Evolutionary conservation across 768 basidiomycete species (phyloP).

Genomic region (Fomitopsis pulvina): DNA sequence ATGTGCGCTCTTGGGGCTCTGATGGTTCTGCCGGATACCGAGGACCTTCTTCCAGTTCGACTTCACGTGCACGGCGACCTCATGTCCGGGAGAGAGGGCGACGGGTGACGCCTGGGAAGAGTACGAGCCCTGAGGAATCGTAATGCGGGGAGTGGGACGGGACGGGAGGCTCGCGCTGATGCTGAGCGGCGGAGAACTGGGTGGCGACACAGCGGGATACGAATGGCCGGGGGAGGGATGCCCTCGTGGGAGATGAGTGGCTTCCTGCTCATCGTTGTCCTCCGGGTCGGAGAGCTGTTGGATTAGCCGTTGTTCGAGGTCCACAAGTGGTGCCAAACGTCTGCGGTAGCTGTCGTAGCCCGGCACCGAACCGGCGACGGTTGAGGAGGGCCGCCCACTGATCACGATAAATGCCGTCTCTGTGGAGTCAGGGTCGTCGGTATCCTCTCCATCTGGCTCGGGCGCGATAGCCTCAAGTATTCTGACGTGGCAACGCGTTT

Average conservation of each 20-base stretch:
- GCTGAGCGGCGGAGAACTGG: constrained; percentile 1
- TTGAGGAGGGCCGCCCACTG: constrained; percentile 41
- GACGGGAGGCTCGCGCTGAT: constrained; percentile 3
- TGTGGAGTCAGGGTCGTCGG: constrained; percentile 45
- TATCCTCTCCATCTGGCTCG: constrained; percentile 55
- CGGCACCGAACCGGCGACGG: constrained; percentile 39
- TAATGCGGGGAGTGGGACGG: constrained; percentile 16
- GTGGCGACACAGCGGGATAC: constrained; percentile 4
- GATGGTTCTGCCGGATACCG: constrained; percentile 47
- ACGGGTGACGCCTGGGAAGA: constrained; percentile 3
- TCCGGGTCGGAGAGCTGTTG: constrained; percentile 61
- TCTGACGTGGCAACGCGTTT: constrained; percentile 27
- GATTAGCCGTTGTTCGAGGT: constrained; percentile 65
- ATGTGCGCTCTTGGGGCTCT: constrained; percentile 64
- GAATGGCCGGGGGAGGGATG: not conserved
- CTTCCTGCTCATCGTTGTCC: constrained; percentile 50
- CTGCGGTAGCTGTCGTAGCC: constrained; percentile 57
- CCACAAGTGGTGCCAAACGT: constrained; percentile 59
- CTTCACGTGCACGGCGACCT: constrained; percentile 17
- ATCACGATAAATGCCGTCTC: constrained; percentile 50
- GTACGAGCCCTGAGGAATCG: constrained; percentile 16
- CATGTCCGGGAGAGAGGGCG: constrained; percentile 11
- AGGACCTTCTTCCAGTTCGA: constrained; percentile 42
- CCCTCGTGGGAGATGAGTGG: constrained; percentile 43
- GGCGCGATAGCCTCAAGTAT: constrained; percentile 71